These are phyloP conservation scores for Chaetomium globosum DNA, from an alignment of 2,329 filamentous ascomycete species.

Conservation along the genomic window DNA sequence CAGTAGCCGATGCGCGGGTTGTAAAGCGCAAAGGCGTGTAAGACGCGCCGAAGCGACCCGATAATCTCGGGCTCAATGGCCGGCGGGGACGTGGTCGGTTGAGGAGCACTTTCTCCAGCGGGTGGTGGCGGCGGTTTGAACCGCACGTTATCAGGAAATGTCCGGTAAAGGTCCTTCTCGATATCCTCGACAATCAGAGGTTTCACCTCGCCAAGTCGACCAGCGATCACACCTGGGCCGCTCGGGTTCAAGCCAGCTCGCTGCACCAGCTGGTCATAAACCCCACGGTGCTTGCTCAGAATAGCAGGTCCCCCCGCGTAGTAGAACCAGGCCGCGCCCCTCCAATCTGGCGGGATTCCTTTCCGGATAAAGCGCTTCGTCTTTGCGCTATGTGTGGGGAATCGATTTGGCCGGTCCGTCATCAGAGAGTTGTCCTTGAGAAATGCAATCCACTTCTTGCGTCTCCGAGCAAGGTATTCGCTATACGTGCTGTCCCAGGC, in stretches of 20 bases:
- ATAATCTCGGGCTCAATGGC: slow-evolving; percentile 74
- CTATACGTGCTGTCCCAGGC: slow-evolving; percentile 76
- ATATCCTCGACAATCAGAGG: slow-evolving; percentile 83
- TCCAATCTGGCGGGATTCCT: slow-evolving; percentile 89
- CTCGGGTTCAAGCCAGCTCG: slow-evolving; percentile 42
- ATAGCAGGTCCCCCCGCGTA: slow-evolving; percentile 86
- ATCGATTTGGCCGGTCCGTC: slow-evolving; percentile 71
- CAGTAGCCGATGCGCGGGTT: slow-evolving; percentile 93
- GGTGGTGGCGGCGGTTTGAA: slow-evolving; percentile 63
- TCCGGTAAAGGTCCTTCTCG: slow-evolving; percentile 88
- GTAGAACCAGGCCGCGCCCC: slow-evolving; percentile 96
- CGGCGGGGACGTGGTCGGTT: slow-evolving; percentile 39
- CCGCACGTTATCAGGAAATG: slow-evolving; percentile 89
- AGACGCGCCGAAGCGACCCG: slow-evolving; percentile 76
- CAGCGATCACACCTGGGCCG: slow-evolving; percentile 25
- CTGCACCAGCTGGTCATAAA: slow-evolving; percentile 72
- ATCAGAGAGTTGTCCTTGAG: slow-evolving; percentile 76
- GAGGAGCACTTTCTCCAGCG: not conserved
- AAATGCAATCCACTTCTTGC: slow-evolving; percentile 79
- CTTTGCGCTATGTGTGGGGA: slow-evolving; percentile 78
- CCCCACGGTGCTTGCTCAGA: slow-evolving; percentile 71
- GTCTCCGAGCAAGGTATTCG: slow-evolving; percentile 71
- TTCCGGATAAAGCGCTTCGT: slow-evolving; percentile 90
- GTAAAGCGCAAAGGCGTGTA: slow-evolving; percentile 88
- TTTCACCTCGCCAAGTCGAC: slow-evolving; percentile 54